phyloP scores from a whole-genome alignment of 2,329 filamentous ascomycete genomes.

The Colletotrichum tamarilloi region DNA sequence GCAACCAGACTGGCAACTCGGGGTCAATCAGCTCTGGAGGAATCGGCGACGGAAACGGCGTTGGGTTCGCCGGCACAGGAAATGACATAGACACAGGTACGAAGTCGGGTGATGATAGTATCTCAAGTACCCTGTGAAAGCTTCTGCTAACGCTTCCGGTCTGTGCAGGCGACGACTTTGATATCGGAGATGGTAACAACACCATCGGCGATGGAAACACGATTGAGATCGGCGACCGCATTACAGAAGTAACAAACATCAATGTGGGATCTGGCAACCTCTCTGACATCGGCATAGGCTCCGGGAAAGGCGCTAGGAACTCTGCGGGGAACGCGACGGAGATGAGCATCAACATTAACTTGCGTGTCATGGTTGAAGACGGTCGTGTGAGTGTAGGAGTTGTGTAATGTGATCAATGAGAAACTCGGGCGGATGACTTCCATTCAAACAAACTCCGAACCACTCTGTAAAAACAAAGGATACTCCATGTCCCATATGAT shows the following conservation, averaged over 20 bases:
- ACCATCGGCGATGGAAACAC: not conserved
- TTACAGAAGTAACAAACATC: not conserved
- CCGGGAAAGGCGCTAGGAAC: not conserved
- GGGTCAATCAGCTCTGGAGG: not conserved
- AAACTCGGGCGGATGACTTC: not conserved
- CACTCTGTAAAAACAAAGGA: too few relatives aligned
- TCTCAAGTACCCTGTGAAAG: not conserved
- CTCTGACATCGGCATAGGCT: not conserved
- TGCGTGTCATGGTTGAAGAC: not conserved
- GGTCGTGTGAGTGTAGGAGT: not conserved
- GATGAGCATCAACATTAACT: not conserved
- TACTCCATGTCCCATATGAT: too few relatives aligned
- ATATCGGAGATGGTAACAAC: slow-evolving; percentile 7
- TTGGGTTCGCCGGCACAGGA: not conserved
- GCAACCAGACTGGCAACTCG: not conserved
- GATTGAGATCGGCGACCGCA: not conserved
- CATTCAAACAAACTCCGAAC: not conserved
- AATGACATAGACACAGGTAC: slow-evolving; percentile 6
- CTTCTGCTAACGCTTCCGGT: not conserved
- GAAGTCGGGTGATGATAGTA: not conserved
- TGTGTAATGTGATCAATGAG: not conserved
- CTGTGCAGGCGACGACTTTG: not conserved
- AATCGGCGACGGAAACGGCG: not conserved
- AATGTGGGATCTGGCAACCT: not conserved
- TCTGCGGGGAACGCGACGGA: not conserved